Percentiles rank a stretch among this genome's conserved stretches.
Conservation (phyloP, 257 asterid genomes). For the Striga asiatica region DNA sequence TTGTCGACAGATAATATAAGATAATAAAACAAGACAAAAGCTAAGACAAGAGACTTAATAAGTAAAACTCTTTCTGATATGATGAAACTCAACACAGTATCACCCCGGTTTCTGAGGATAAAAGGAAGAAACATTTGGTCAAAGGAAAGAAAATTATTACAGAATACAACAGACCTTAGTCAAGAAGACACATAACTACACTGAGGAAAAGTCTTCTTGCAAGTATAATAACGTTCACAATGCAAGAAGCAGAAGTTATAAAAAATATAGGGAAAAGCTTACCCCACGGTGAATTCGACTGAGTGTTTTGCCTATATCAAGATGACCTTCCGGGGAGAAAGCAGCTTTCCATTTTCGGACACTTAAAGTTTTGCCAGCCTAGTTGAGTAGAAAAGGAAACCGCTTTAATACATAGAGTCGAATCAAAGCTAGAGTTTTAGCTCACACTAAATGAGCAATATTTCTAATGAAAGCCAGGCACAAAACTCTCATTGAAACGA, state of each 20-base stretch:
- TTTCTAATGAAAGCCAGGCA: neutral
- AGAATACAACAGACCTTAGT: neutral
- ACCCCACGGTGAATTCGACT: conserved; percentile 86
- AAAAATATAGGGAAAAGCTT: conserved; percentile 25
- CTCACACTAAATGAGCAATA: conserved; percentile 4
- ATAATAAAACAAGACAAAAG: neutral
- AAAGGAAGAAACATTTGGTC: neutral
- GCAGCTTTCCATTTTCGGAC: conserved; percentile 81
- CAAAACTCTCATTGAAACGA: neutral
- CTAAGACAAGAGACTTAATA: neutral
- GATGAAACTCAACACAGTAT: neutral
- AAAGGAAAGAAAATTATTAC: neutral
- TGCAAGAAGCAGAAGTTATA: neutral
- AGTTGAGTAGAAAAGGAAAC: conserved; percentile 13
- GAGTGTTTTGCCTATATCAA: conserved; percentile 78
- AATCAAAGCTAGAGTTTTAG: neutral
- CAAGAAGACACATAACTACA: neutral
- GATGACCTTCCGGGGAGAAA: conserved; percentile 64
- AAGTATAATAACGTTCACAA: neutral
- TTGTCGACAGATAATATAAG: neutral
- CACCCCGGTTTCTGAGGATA: conserved; percentile 1
- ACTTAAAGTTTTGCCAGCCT: conserved; percentile 92
- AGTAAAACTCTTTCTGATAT: neutral
- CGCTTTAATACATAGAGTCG: conserved; percentile 18
- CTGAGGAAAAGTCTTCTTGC: neutral